Evolutionary conservation across 2,329 filamentous ascomycete species (phyloP).

Genomic region (Hyphodiscus sp.): DNA sequence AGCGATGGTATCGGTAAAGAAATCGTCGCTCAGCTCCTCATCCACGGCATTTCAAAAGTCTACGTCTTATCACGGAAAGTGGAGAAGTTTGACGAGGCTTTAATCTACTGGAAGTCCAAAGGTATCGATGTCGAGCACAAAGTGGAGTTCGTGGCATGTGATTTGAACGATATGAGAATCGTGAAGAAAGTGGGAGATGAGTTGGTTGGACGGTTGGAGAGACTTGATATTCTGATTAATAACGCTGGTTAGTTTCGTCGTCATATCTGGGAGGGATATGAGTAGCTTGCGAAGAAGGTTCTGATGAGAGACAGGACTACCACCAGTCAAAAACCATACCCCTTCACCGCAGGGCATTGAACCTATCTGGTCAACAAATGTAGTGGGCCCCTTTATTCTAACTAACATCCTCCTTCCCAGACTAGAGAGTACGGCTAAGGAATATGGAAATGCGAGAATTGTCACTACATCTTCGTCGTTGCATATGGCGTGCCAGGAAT

Average conservation of each 20-base stretch:
- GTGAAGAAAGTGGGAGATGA: background rate
- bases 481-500: conserved; percentile 1
- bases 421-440: background rate
- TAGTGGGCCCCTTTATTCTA: background rate
- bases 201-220: background rate
- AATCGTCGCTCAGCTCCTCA: background rate
- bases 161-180: background rate
- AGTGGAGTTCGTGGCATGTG: background rate
- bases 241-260: background rate
- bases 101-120: background rate
- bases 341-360: conserved; percentile 4
- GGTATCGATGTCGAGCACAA: background rate
- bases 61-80: background rate
- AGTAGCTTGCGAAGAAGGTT: no score
- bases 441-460: background rate
- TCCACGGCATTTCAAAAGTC: background rate
- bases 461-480: background rate
- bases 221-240: conserved; percentile 1
- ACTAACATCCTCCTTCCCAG: conserved; percentile 1
- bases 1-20: conserved; percentile 1
- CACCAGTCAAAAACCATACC: background rate
- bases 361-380: conserved; percentile 1
- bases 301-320: background rate
- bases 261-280: no score
- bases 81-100: background rate